Conservation (phyloP, 345 rosid genomes). For the Brassica cretica region DNA sequence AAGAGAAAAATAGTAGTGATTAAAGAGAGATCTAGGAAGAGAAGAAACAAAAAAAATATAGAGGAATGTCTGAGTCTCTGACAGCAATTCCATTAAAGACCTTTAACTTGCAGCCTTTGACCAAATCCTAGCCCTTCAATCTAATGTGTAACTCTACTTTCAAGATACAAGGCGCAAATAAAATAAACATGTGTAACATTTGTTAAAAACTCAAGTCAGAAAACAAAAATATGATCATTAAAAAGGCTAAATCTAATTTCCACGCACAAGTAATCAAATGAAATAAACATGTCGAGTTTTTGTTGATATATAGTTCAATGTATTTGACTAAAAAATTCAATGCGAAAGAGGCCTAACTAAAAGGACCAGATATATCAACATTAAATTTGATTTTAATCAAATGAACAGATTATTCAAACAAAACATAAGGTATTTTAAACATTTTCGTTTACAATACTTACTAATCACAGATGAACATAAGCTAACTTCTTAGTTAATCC, state of each 20-base stretch:
- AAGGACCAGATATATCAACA: background rate
- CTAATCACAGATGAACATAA: background rate
- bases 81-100: conserved; percentile 27
- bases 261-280: background rate
- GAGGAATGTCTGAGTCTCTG: conserved; percentile 36
- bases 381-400: background rate
- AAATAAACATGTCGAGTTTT: background rate
- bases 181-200: conserved; percentile 3
- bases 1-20: background rate
- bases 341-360: background rate
- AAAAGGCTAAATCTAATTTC: background rate
- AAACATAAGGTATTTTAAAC: background rate
- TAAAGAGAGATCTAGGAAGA: background rate
- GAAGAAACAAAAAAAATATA: background rate
- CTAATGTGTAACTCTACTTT: conserved; percentile 19
- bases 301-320: background rate
- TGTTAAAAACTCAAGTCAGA: background rate
- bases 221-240: background rate
- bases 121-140: conserved; percentile 33
- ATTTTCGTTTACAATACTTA: background rate
- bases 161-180: conserved; percentile 15
- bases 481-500: background rate
- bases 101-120: conserved; percentile 36
- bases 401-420: background rate
- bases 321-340: conserved; percentile 4